phyloP scores from a whole-genome alignment of 441 rosid genomes.

The Corymbia calophylla region DNA sequence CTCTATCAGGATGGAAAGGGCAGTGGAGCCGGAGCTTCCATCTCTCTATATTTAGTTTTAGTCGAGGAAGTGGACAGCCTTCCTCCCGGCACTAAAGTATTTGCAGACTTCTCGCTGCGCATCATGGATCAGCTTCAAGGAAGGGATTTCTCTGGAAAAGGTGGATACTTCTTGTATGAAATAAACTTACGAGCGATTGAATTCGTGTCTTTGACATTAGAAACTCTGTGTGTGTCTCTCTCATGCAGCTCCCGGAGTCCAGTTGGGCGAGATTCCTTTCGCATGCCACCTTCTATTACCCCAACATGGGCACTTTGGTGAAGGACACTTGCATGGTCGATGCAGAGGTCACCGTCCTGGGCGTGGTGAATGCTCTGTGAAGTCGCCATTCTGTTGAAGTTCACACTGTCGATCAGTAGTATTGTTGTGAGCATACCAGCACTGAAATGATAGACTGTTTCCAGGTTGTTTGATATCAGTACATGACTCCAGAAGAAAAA shows the following conservation, averaged over 20 bases:
- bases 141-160: constrained; percentile 36
- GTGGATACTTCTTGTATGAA: constrained; percentile 15
- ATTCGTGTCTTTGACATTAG: background rate
- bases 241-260: background rate
- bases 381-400: background rate
- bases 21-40: constrained; percentile 12
- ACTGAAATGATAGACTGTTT: background rate
- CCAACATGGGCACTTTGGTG: background rate
- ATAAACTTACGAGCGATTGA: background rate
- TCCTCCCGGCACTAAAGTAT: constrained; percentile 16
- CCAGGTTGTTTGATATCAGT: background rate
- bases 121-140: constrained; percentile 23
- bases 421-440: background rate
- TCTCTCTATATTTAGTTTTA: constrained; percentile 30
- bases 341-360: constrained; percentile 8
- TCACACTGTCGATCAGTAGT: accelerated
- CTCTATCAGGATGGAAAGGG: constrained; percentile 30
- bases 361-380: background rate
- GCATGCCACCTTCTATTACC: background rate
- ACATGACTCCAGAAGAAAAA: background rate
- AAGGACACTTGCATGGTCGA: constrained; percentile 8
- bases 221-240: background rate
- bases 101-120: constrained; percentile 24
- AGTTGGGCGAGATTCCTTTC: constrained; percentile 17
- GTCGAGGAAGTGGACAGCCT: constrained; percentile 11